phyloP scores from a whole-genome alignment of 2,329 filamentous ascomycete genomes.

The Anthostomella pinea region DNA sequence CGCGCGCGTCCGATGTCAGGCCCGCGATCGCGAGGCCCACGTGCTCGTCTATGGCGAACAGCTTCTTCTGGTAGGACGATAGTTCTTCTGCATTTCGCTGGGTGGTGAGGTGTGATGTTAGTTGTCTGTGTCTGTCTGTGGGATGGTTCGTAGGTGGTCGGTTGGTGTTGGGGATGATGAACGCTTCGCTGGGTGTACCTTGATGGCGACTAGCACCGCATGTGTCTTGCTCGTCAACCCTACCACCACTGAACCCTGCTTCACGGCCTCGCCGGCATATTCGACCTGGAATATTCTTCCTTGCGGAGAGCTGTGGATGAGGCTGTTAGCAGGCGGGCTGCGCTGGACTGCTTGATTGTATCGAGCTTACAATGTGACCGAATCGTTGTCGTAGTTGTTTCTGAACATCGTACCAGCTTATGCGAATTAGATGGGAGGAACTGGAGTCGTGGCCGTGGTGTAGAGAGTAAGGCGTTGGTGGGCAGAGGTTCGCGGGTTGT shows the following conservation, averaged over 20 bases:
- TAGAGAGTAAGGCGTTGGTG: conserved; percentile 11
- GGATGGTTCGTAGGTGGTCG: neutral
- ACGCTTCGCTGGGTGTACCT: conserved; percentile 57
- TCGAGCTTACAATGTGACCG: conserved; percentile 87
- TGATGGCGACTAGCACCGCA: conserved; percentile 90
- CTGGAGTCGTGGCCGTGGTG: neutral
- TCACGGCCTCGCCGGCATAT: conserved; percentile 97
- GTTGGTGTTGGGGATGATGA: neutral
- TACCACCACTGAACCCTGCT: conserved; percentile 97
- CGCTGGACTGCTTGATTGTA: conserved; percentile 8
- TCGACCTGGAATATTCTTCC: conserved; percentile 99
- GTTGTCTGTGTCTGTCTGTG: neutral
- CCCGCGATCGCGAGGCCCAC: conserved; percentile 94
- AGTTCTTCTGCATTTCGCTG: conserved; percentile 98
- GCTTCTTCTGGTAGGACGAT: conserved; percentile 99
- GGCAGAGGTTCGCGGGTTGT: conserved; percentile 8
- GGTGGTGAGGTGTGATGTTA: conserved; percentile 2
- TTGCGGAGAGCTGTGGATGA: conserved; percentile 90
- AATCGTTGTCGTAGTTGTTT: conserved; percentile 99
- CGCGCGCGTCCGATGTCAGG: conserved; percentile 94
- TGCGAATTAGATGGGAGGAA: neutral
- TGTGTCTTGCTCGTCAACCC: conserved; percentile 98
- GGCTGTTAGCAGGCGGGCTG: conserved; percentile 21
- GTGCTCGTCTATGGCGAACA: conserved; percentile 95
- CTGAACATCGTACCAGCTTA: conserved; percentile 75